A percentile compares a stretch with the other conserved stretches of the same genome.
phyloP scores from a whole-genome alignment of 768 basidiomycete species.

The Rhodosporidiobolus odoratus region DNA sequence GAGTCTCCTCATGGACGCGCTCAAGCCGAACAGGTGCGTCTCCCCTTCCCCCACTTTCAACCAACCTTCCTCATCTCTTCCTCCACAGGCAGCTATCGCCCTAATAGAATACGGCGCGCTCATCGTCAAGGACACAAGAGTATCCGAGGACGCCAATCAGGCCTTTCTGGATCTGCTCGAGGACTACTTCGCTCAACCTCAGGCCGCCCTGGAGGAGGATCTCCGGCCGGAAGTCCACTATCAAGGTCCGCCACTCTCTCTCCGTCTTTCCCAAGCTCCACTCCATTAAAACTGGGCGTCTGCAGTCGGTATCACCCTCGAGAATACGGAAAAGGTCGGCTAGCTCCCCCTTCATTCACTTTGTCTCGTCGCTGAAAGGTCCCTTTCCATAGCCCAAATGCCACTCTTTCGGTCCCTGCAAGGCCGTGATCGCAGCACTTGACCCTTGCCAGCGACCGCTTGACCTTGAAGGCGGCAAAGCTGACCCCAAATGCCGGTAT shows the following conservation, averaged over 20 bases:
- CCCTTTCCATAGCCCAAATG: slow-evolving; percentile 45
- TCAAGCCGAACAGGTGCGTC: slow-evolving; percentile 52
- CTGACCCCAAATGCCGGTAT: slow-evolving; percentile 88
- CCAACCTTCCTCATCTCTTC: background rate
- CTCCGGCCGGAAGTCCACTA: slow-evolving; percentile 80
- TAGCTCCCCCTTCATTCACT: slow-evolving; percentile 38
- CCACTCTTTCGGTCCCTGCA: slow-evolving; percentile 64
- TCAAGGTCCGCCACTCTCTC: slow-evolving; percentile 53
- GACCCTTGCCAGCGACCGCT: slow-evolving; percentile 75
- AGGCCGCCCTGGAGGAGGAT: slow-evolving; percentile 61
- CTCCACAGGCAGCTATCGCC: slow-evolving; percentile 62
- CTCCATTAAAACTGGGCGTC: no score
- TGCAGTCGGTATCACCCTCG: slow-evolving; percentile 79
- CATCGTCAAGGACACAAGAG: slow-evolving; percentile 75
- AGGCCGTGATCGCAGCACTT: slow-evolving; percentile 67
- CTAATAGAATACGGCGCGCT: slow-evolving; percentile 80
- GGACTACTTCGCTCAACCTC: slow-evolving; percentile 80
- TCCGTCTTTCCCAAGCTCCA: background rate
- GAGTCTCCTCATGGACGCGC: slow-evolving; percentile 55
- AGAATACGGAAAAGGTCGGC: slow-evolving; percentile 77
- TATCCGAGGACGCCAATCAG: slow-evolving; percentile 72
- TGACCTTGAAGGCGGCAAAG: slow-evolving; percentile 57
- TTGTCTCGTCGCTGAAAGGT: slow-evolving; percentile 48
- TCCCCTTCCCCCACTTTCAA: background rate
- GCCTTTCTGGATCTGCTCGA: slow-evolving; percentile 83